These are phyloP conservation scores for Fusarium ambrosium DNA, from an alignment of 2,329 filamentous ascomycete species.

Conservation along the genomic window DNA sequence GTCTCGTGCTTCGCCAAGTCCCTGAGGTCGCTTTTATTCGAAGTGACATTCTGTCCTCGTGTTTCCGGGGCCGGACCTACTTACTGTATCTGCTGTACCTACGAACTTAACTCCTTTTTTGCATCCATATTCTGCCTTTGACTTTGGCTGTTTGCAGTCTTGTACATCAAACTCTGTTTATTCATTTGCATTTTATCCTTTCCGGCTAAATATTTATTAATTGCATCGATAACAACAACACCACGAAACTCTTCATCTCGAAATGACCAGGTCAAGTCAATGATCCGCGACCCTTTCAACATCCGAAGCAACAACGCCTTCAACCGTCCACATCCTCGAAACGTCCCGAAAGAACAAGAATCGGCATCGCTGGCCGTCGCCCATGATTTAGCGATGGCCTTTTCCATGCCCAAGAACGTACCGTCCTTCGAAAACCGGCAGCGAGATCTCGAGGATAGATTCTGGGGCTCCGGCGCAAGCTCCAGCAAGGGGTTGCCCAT, in stretches of 20 bases:
- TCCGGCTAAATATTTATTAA: conserved; percentile 1
- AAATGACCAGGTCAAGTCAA: conserved; percentile 50
- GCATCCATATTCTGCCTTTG: conserved; percentile 7
- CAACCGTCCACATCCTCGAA: conserved; percentile 61
- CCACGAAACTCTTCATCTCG: conserved; percentile 23
- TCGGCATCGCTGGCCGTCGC: conserved; percentile 64
- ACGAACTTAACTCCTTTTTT: conserved; percentile 13
- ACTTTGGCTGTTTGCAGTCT: conserved; percentile 21
- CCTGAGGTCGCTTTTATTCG: conserved; percentile 7
- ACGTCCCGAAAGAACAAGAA: conserved; percentile 59
- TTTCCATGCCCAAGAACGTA: conserved; percentile 77
- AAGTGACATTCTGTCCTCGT: conserved; percentile 8
- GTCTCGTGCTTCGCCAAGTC: conserved; percentile 41
- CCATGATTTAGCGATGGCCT: conserved; percentile 71
- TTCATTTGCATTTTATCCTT: conserved; percentile 8
- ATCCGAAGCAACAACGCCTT: conserved; percentile 60
- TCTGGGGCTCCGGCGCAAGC: conserved; percentile 68
- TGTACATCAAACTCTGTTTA: conserved; percentile 21
- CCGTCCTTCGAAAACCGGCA: conserved; percentile 76
- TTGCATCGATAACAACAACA: conserved; percentile 9
- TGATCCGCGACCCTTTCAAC: conserved; percentile 62
- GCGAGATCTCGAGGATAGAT: conserved; percentile 73
- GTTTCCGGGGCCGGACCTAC: background rate
- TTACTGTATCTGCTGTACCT: background rate
- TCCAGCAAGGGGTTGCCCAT: conserved; percentile 75